A percentile compares a stretch with the other conserved stretches of the same genome.
These are phyloP conservation scores for Candida albicans DNA, from an alignment of 1,139 yeast genomes.

Conservation along the genomic window DNA sequence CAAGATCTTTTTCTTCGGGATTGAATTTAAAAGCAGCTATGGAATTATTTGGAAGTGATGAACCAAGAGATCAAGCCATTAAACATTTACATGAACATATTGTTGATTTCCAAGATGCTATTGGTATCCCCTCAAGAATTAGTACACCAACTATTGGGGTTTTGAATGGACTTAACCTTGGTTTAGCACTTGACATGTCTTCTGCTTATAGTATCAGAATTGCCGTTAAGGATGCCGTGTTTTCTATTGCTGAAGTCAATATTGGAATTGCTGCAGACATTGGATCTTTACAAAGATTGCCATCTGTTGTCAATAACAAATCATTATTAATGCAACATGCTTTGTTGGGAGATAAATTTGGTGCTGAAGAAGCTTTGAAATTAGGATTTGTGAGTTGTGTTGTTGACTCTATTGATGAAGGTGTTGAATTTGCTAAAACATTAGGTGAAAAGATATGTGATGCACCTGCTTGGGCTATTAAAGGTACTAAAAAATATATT, in stretches of 20 bases:
- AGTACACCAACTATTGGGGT: constrained; percentile 50
- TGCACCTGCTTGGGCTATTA: constrained; percentile 59
- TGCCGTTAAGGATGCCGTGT: constrained; percentile 51
- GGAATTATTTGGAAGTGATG: constrained; percentile 8
- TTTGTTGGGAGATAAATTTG: constrained; percentile 60
- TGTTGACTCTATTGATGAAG: constrained; percentile 48
- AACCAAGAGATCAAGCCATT: constrained; percentile 18
- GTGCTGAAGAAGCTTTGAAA: constrained; percentile 53
- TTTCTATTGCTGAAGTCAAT: constrained; percentile 69
- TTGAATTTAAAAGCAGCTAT: constrained; percentile 53
- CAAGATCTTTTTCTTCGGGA: constrained; percentile 65
- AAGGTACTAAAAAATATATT: constrained; percentile 62
- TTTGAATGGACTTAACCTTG: constrained; percentile 51
- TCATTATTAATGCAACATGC: constrained; percentile 64
- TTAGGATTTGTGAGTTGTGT: constrained; percentile 57
- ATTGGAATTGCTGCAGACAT: constrained; percentile 81
- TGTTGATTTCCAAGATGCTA: constrained; percentile 56
- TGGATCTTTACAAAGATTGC: constrained; percentile 72
- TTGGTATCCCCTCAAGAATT: constrained; percentile 48
- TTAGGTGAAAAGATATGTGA: constrained; percentile 52
- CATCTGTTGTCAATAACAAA: constrained; percentile 52
- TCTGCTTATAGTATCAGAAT: constrained; percentile 60
- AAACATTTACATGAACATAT: constrained; percentile 42
- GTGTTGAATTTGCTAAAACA: constrained; percentile 48
- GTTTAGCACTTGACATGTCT: constrained; percentile 69